These are phyloP conservation scores for Eremochloa ophiuroides DNA, from an alignment of 176 grass and related monocot species.

Conservation along the genomic window DNA sequence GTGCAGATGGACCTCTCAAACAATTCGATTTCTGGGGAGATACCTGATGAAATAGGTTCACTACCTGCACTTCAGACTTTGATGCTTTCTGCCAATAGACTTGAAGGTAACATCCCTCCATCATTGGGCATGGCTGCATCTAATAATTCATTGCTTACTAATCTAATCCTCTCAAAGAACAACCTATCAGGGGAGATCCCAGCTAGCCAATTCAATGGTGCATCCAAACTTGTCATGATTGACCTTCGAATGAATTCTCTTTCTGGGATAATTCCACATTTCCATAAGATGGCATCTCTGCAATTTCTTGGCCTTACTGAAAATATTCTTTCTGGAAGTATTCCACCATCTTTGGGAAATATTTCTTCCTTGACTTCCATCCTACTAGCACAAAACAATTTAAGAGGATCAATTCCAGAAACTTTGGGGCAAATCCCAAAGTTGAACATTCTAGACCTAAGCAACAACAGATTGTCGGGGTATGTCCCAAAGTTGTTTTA, in stretches of 20 bases:
- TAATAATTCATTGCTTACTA: background rate
- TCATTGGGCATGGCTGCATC: background rate
- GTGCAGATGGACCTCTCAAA: conserved; percentile 6
- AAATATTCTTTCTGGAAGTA: background rate
- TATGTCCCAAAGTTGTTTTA: conserved; percentile 12
- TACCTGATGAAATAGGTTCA: conserved; percentile 13
- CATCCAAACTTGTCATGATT: conserved; percentile 12
- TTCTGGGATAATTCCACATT: background rate
- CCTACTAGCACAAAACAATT: background rate
- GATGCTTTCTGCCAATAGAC: background rate
- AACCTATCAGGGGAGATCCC: conserved; percentile 19
- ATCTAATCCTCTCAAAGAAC: conserved; percentile 13
- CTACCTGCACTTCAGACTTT: background rate
- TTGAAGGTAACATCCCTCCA: conserved; percentile 31
- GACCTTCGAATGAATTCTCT: background rate
- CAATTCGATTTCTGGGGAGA: conserved; percentile 21
- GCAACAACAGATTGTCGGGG: background rate
- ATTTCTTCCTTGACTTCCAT: conserved; percentile 17
- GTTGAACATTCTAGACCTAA: background rate
- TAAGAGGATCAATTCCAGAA: background rate
- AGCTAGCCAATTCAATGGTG: background rate
- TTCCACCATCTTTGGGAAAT: conserved; percentile 30
- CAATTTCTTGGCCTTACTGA: background rate
- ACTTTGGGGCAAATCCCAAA: background rate
- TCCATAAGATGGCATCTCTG: background rate